Percentiles rank a stretch among this genome's conserved stretches.
phyloP scores from a whole-genome alignment of 1,284 basidiomycete species.

The Ceratobasidium sp. region DNA sequence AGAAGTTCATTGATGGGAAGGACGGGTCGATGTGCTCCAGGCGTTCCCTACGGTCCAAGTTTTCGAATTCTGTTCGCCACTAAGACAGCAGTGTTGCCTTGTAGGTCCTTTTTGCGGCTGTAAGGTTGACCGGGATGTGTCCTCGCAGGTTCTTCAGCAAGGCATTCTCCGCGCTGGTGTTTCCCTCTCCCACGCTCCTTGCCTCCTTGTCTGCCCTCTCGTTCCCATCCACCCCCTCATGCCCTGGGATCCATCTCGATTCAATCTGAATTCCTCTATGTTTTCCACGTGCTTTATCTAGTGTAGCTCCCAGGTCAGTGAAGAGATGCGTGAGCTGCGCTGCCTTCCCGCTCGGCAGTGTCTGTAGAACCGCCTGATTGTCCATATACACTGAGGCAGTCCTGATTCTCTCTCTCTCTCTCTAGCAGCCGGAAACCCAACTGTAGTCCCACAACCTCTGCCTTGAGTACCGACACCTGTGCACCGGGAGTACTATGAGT shows the following conservation, averaged over 20 bases:
- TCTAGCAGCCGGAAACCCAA: slow-evolving; percentile 31
- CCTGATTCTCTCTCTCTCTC: neutral
- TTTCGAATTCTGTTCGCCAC: slow-evolving; percentile 11
- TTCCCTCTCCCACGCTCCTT: neutral
- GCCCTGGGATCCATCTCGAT: slow-evolving; percentile 32
- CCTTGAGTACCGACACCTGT: slow-evolving; percentile 33
- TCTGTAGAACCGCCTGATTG: slow-evolving; percentile 40
- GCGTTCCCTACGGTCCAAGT: neutral
- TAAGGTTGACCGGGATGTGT: slow-evolving; percentile 13
- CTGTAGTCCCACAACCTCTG: slow-evolving; percentile 41
- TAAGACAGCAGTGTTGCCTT: neutral
- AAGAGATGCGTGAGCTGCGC: slow-evolving; percentile 5
- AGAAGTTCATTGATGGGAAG: slow-evolving; percentile 19
- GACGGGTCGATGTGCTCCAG: slow-evolving; percentile 10
- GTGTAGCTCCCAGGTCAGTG: neutral
- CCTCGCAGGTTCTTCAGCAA: neutral
- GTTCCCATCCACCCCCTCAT: slow-evolving; percentile 27
- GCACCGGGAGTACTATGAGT: neutral
- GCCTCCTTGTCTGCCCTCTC: slow-evolving; percentile 35
- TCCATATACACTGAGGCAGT: slow-evolving; percentile 13
- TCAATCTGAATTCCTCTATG: neutral
- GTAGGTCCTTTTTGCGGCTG: slow-evolving; percentile 7
- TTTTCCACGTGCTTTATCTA: neutral
- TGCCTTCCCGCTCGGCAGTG: slow-evolving; percentile 7
- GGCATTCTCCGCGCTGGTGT: neutral